A percentile compares a stretch with the other conserved stretches of the same genome.
Evolutionary conservation across 495 filamentous ascomycete genomes (phyloP).

Genomic region (Neurospora sp.): DNA sequence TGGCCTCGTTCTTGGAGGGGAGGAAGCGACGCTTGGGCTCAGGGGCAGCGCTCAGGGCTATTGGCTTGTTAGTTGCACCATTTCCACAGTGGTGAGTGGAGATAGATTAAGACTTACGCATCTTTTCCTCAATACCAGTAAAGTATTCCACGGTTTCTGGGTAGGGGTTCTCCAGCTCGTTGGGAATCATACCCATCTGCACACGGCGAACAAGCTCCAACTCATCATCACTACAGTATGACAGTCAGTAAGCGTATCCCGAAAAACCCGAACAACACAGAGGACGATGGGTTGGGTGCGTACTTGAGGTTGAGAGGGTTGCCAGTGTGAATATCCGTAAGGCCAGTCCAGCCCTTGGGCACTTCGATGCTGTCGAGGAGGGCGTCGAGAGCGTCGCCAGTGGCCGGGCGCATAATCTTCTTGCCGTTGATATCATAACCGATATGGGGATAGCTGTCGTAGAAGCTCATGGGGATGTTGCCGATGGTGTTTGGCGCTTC

Average conservation of each 20-base stretch:
- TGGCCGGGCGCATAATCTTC: constrained; percentile 91
- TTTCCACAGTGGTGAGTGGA: neutral
- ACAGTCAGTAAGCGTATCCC: neutral
- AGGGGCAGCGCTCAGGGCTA: constrained; percentile 74
- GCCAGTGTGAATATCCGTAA: constrained; percentile 86
- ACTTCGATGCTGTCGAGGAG: constrained; percentile 92
- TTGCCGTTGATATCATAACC: constrained; percentile 98
- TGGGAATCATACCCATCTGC: constrained; percentile 79
- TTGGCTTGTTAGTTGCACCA: constrained; percentile 2
- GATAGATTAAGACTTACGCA: constrained; percentile 42
- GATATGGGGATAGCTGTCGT: constrained; percentile 86
- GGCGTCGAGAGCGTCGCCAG: constrained; percentile 87
- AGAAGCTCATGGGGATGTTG: constrained; percentile 86
- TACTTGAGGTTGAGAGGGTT: constrained; percentile 67
- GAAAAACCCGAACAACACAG: neutral
- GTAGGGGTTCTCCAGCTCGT: constrained; percentile 86
- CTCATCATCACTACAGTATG: constrained; percentile 57
- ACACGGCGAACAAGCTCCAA: constrained; percentile 80
- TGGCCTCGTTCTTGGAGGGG: constrained; percentile 96
- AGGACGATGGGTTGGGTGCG: neutral
- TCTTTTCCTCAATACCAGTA: constrained; percentile 75
- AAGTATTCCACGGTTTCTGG: constrained; percentile 90
- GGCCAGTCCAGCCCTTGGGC: constrained; percentile 95
- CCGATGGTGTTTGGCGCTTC: constrained; percentile 83
- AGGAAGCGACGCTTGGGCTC: constrained; percentile 94